Percentiles rank a stretch among this genome's conserved stretches.
phyloP scores from a whole-genome alignment of 148 eudicot species.

The Diospyros lotus region DNA sequence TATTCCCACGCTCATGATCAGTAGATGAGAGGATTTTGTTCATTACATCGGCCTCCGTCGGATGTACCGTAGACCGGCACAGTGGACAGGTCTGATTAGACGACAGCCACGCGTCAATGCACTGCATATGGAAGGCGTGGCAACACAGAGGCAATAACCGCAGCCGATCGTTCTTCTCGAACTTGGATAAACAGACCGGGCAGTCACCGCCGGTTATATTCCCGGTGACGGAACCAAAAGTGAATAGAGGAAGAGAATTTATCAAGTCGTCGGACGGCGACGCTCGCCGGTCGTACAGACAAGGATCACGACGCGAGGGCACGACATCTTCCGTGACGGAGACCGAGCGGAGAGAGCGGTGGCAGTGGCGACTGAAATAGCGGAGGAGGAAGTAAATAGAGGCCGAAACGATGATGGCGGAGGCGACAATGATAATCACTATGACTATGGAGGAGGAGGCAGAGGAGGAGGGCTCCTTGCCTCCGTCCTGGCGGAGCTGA shows the following conservation, averaged over 20 bases:
- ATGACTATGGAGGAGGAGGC: slow-evolving; percentile 26
- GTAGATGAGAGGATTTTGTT: slow-evolving; percentile 27
- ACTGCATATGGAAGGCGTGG: slow-evolving; percentile 76
- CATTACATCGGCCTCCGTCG: slow-evolving; percentile 41
- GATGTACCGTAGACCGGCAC: slow-evolving; percentile 63
- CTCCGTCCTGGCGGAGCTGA: neutral
- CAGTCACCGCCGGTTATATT: slow-evolving; percentile 56
- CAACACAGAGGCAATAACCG: slow-evolving; percentile 79
- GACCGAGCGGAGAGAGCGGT: neutral
- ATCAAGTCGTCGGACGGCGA: slow-evolving; percentile 11
- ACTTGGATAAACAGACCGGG: slow-evolving; percentile 78
- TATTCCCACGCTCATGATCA: slow-evolving; percentile 18
- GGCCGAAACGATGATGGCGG: slow-evolving; percentile 55
- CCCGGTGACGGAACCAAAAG: slow-evolving; percentile 40
- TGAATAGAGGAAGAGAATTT: slow-evolving; percentile 58
- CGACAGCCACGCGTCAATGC: slow-evolving; percentile 82
- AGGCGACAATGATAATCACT: slow-evolving; percentile 47
- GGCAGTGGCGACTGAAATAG: slow-evolving; percentile 33
- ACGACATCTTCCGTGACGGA: slow-evolving; percentile 3
- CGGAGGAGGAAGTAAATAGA: slow-evolving; percentile 68
- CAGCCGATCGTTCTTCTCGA: slow-evolving; percentile 67
- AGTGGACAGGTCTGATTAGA: slow-evolving; percentile 75
- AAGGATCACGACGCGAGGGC: neutral
- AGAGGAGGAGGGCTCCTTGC: slow-evolving; percentile 6
- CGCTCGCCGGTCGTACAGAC: neutral